These are phyloP conservation scores for Tremellales sp. DNA, from an alignment of 1,284 basidiomycete species.

Conservation along the genomic window DNA sequence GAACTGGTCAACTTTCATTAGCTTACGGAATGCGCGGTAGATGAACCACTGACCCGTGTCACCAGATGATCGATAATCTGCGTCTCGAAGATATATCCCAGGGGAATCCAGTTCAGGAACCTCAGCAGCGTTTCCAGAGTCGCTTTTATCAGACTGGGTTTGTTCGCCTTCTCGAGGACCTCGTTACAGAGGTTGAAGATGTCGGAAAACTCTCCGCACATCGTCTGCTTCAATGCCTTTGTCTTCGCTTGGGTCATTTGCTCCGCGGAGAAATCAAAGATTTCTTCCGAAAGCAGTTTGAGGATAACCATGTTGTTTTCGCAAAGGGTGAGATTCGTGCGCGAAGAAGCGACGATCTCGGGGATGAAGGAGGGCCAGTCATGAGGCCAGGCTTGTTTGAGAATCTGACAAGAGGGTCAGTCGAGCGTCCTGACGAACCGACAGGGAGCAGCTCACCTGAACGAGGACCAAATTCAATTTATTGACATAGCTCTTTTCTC, in stretches of 20 bases:
- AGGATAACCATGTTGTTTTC: slow-evolving; percentile 99
- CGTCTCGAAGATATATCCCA: slow-evolving; percentile 99
- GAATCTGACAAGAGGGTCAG: slow-evolving; percentile 60
- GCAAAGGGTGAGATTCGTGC: slow-evolving; percentile 92
- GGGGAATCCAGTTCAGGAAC: slow-evolving; percentile 99
- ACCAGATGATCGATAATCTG: slow-evolving; percentile 93
- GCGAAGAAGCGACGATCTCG: slow-evolving; percentile 95
- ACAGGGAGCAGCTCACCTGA: slow-evolving; percentile 58
- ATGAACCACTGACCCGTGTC: slow-evolving; percentile 62
- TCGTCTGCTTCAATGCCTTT: slow-evolving; percentile 94
- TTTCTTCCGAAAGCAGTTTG: slow-evolving; percentile 95
- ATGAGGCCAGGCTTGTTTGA: slow-evolving; percentile 99
- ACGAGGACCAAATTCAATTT: slow-evolving; percentile 97
- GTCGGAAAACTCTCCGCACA: slow-evolving; percentile 95
- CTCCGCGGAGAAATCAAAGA: slow-evolving; percentile 98
- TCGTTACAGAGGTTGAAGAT: slow-evolving; percentile 95
- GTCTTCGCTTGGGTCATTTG: slow-evolving; percentile 99
- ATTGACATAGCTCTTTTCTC: slow-evolving; percentile 93
- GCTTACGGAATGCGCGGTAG: not conserved
- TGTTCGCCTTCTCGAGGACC: slow-evolving; percentile 96
- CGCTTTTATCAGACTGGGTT: slow-evolving; percentile 89
- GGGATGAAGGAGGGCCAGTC: slow-evolving; percentile 99
- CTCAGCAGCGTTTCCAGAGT: slow-evolving; percentile 93
- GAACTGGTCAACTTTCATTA: slow-evolving; percentile 65
- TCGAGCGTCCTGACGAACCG: not conserved